Base-by-base conservation (phyloP, 2,329 filamentous ascomycete genomes). In the Alternaria sp. region DNA sequence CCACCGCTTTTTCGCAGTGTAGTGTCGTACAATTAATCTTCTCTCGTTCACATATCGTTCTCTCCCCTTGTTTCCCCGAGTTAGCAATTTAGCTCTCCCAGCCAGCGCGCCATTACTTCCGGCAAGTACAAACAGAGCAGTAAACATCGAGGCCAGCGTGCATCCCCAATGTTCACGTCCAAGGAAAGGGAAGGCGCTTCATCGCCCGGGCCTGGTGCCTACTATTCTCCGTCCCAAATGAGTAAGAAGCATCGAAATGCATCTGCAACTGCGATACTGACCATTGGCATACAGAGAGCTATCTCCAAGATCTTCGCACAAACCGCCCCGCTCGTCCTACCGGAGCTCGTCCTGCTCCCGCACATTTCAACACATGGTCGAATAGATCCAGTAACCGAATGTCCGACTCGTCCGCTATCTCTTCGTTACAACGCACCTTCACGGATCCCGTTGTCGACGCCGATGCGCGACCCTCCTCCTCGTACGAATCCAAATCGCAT, bases 301-400 rank as follows among this genome's bases (percentile, higher is more conserved):
- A 93, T 76, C 85, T 93, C 36, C 84, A 89, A 68, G 87, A 89
- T 67, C 85, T 94, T 36, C 89, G 91, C 67, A 87, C 85, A 67
- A 91, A 86, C 77, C 88, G 89, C 52, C 82, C 88, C 57, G 83
- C 85, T 36, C 86, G 91, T 57, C 91, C 91, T 8, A 89, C 87
- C 57, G 91, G 91, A 63, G 89, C 90, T 51, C 85, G 91, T 65
- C 90, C 91, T 61, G 85, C 84, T 46, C 87, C 87, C 11, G 79
- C 82, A 22, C 84, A 82, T 64, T 78, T 82, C 66, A 68, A 75
- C 68, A 78, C 68, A 16, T 76, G 74, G 75, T 73, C 75, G 3
- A 75, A 62, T 42, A 71, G 74, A 66, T 65, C 68, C 8, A 66
- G 53, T 28, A 58, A 65, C 48, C 69, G 67, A 30, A 54, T 69